Evolutionary conservation across 2,329 filamentous ascomycete genomes (phyloP), one percentile per base, ranked within the genome.

Genomic region (Metarhizium brunneum): DNA sequence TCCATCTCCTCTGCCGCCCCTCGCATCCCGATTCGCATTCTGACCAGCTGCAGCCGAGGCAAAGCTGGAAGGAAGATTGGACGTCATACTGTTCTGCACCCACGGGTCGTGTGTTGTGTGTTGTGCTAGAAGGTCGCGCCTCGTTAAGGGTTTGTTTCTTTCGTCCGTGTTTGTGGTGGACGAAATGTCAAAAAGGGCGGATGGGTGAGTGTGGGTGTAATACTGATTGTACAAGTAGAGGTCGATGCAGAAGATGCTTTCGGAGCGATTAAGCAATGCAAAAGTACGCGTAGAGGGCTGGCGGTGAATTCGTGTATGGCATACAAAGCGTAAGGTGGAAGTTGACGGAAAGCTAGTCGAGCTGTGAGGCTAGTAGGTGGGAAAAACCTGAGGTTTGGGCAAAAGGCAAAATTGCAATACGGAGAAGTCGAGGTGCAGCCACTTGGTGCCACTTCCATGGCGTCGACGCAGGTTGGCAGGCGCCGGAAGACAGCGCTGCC

Each of bases 11-110:
- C 80, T 83, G 69, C 78, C 82, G 73, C 72, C 73, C 74, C 78
- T 79, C 64, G 76, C 70, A 71, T 81, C 82, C 69, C 79, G 82
- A 73, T 70, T 84, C 69, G 77, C 75, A 65, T 80, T 85, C 71
- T 89, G 87, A 71, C 87, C 87, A 69, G 88, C 87, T 64, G 88
- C 88, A 66, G 88, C 88, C 68, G 88, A 90, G 70, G 88, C 88
- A 75, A 92, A 92, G 79, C 86, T 91, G 65, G 88, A 90, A 66
- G 87, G 85, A 71, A 90, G 81, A 76, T 87, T 85, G 70, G 85
- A 83, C 76, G 86, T 82, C 87, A 90, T 79, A 58, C 60, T 72
- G 50, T 58, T 56, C 30, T n/a, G 30, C 20, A 36, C 38, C 18
- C 45, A 42, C 32, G 36, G 45, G 47, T 45, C 43, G 43, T 54